A percentile compares a stretch with the other conserved stretches of the same genome.
phyloP scores from a whole-genome alignment of 495 filamentous ascomycete genomes.

The Glonium stellatum region DNA sequence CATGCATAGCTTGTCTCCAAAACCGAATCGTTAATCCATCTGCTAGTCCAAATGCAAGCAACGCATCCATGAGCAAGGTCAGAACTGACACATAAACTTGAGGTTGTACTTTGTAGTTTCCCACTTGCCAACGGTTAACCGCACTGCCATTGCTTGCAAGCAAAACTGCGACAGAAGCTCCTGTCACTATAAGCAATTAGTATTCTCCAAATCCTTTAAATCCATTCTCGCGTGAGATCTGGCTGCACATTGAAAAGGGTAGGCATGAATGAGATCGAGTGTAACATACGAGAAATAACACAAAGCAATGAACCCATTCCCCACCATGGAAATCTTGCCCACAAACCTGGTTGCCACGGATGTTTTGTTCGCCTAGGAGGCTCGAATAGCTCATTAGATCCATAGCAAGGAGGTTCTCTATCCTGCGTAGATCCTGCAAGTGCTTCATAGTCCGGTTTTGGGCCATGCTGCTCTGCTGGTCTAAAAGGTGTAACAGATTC shows the following conservation, averaged over 20 bases:
- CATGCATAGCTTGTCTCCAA: conserved; percentile 14
- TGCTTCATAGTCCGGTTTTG: conserved; percentile 2
- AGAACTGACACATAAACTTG: conserved; percentile 20
- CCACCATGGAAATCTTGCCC: conserved; percentile 18
- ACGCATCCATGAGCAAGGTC: conserved; percentile 15
- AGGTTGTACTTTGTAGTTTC: conserved; percentile 16
- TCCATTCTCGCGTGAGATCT: neutral
- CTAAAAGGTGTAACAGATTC: conserved; percentile 10
- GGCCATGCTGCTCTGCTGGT: neutral
- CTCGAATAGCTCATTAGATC: conserved; percentile 10
- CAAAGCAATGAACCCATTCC: conserved; percentile 17
- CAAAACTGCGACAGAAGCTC: conserved; percentile 15
- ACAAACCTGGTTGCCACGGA: conserved; percentile 16
- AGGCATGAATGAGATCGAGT: neutral
- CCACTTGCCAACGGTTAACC: conserved; percentile 9
- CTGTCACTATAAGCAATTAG: conserved; percentile 16
- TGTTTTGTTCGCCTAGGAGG: conserved; percentile 16
- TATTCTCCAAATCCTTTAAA: neutral
- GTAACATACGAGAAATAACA: conserved; percentile 12
- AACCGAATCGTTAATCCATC: conserved; percentile 14
- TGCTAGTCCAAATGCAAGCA: conserved; percentile 13
- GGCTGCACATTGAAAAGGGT: neutral
- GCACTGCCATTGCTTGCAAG: conserved; percentile 13
- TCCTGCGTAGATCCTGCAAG: neutral
- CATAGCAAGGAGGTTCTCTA: neutral